Evolutionary conservation across 1,139 yeast genomes (phyloP), one percentile per base, ranked within the genome.

Genomic region (Zhuliangozyma parablackwelliae): DNA sequence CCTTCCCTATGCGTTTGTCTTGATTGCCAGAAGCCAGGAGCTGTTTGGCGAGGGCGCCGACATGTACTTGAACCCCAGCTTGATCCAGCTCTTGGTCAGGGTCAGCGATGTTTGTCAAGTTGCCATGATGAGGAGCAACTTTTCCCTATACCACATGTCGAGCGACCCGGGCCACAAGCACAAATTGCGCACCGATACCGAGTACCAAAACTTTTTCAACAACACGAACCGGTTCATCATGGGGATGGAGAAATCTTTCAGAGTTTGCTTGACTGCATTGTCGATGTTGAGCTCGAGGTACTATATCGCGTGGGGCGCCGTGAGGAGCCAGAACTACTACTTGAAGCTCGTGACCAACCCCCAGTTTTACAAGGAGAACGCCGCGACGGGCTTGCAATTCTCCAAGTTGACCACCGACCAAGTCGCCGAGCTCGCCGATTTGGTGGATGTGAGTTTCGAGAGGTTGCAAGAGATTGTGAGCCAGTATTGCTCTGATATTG

Each of bases 241-340:
- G 1, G 45, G 53, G 5, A 47, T 64, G 33, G 63, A 65, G 2
- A 47, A 63, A 37, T 55, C 61, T 28, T 54, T 61, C 7, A 65
- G 66, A 39, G 58, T 60, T 21, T 56, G 63, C 9, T 53, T 65
- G 31, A 54, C 58, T 1, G 58, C 57, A 3, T 56, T 61, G 21
- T 55, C 61, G 3, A 60, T 56, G 29, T 47, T 65, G 8, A 63
- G 75, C 37, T 60, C 64, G 35, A 53, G 72, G 30, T 72, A 73
- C 47, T 74, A 68, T 45, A 68, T 64, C 49, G 76, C 78, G 0
- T 73, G 79, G 80, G 59, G 68, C 38, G 57, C 63, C 7, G 59
- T 65, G 26, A 72, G 69, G 41, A 65, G 66, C 7, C 75, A 69
- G 37, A 56, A 60, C 2, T 59, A 46, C 30, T 49, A 58, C 31